These are phyloP conservation scores for Plasmodium coatneyi DNA, from an alignment of 169 alveolate species.

Conservation along the genomic window DNA sequence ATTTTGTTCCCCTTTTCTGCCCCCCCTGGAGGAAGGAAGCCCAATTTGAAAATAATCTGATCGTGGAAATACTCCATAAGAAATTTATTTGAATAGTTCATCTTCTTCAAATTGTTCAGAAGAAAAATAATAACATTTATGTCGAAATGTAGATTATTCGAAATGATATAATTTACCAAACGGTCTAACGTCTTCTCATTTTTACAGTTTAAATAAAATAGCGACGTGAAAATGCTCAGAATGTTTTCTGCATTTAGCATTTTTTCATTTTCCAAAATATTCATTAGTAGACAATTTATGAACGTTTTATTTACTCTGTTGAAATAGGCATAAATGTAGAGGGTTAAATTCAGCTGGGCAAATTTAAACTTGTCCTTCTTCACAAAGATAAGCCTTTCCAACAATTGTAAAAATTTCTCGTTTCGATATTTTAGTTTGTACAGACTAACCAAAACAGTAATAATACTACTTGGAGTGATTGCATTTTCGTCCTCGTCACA, in stretches of 20 bases:
- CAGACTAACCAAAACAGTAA: constrained; percentile 28
- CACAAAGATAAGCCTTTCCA: constrained; percentile 41
- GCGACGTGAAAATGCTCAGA: constrained; percentile 49
- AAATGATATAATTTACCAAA: constrained; percentile 33
- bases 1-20: constrained; percentile 5
- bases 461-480: constrained; percentile 7
- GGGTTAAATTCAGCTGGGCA: constrained; percentile 31
- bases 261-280: constrained; percentile 29
- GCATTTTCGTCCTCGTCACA: constrained; percentile 32
- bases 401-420: constrained; percentile 25
- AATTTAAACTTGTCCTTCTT: constrained; percentile 49
- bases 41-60: constrained; percentile 25
- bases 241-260: constrained; percentile 33
- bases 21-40: not conserved
- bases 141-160: constrained; percentile 21
- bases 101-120: constrained; percentile 43
- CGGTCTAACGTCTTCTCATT: constrained; percentile 39
- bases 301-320: constrained; percentile 36
- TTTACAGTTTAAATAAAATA: constrained; percentile 55
- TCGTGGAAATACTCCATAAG: constrained; percentile 32
- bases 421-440: constrained; percentile 57
- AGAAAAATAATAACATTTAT: constrained; percentile 45
- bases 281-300: constrained; percentile 26
- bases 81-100: constrained; percentile 10
- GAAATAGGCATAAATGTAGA: constrained; percentile 58